Percentiles rank a stretch among this genome's conserved stretches.
Evolutionary conservation across 306 rosid genomes (phyloP).

Genomic region (Vicia villosa): DNA sequence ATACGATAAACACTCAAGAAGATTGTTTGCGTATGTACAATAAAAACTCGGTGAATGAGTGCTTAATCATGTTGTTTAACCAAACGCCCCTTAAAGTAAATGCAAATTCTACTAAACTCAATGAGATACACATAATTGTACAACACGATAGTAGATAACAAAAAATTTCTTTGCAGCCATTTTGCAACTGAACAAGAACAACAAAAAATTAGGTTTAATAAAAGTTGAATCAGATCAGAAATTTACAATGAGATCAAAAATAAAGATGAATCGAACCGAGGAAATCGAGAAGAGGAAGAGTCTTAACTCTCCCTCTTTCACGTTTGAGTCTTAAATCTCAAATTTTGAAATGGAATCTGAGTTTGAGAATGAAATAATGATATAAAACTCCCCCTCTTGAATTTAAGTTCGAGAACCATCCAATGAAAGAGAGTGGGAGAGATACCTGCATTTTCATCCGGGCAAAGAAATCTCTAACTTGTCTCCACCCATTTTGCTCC

Average conservation of each 20-base stretch:
- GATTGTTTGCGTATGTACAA: too few relatives aligned
- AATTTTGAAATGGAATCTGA: not conserved
- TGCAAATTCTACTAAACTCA: too few relatives aligned
- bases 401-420: too few relatives aligned
- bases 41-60: too few relatives aligned
- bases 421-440: not conserved
- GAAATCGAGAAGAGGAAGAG: not conserved
- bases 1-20: too few relatives aligned
- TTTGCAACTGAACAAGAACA: not conserved
- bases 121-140: too few relatives aligned
- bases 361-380: not conserved
- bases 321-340: not conserved
- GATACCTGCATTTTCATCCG: conserved; percentile 97
- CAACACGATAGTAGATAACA: too few relatives aligned
- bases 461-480: conserved; percentile 74
- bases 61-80: too few relatives aligned
- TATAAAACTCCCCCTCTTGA: too few relatives aligned
- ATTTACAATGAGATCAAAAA: not conserved
- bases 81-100: too few relatives aligned
- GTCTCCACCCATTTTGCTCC: conserved; percentile 95
- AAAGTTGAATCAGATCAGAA: not conserved
- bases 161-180: conserved; percentile 57
- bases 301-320: conserved; percentile 10
- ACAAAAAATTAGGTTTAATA: not conserved
- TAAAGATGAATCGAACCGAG: not conserved